A percentile compares a stretch with the other conserved stretches of the same genome.
Evolutionary conservation across 2,329 filamentous ascomycete genomes (phyloP).

Genomic region (Intubia oerlemansii): DNA sequence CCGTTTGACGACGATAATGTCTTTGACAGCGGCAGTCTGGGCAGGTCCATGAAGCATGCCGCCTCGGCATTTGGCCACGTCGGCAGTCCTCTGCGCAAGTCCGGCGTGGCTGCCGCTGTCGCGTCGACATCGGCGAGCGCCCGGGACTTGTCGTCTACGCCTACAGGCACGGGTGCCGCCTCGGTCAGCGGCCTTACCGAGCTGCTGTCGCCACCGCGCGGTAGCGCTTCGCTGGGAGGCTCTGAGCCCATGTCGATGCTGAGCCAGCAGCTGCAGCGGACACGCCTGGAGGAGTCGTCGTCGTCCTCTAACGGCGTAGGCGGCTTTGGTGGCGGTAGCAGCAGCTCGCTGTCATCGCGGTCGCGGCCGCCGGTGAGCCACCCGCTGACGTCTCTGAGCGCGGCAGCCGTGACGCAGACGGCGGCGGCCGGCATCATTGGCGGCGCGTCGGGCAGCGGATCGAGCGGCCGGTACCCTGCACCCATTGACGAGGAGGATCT

Average conservation of each 20-base stretch:
- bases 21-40: slow-evolving; percentile 13
- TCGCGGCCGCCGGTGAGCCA: too few relatives aligned
- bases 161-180: too few relatives aligned
- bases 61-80: slow-evolving; percentile 43
- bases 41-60: slow-evolving; percentile 18
- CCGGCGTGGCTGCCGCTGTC: slow-evolving; percentile 28
- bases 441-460: slow-evolving; percentile 14
- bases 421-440: slow-evolving; percentile 13
- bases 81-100: slow-evolving; percentile 42
- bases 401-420: slow-evolving; percentile 12
- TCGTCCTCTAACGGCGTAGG: too few relatives aligned
- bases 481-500: slow-evolving; percentile 46
- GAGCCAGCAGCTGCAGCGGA: slow-evolving; percentile 40
- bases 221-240: too few relatives aligned
- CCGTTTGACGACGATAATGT: slow-evolving; percentile 20
- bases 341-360: too few relatives aligned
- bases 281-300: slow-evolving; percentile 21
- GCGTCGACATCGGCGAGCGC: slow-evolving; percentile 20
- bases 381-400: slow-evolving; percentile 10
- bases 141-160: too few relatives aligned
- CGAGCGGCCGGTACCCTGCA: slow-evolving; percentile 34
- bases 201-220: too few relatives aligned
- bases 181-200: too few relatives aligned
- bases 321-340: too few relatives aligned
- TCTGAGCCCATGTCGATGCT: slow-evolving; percentile 37